phyloP scores from a whole-genome alignment of 2,329 filamentous ascomycete genomes.

The Macrophomina tecta region DNA sequence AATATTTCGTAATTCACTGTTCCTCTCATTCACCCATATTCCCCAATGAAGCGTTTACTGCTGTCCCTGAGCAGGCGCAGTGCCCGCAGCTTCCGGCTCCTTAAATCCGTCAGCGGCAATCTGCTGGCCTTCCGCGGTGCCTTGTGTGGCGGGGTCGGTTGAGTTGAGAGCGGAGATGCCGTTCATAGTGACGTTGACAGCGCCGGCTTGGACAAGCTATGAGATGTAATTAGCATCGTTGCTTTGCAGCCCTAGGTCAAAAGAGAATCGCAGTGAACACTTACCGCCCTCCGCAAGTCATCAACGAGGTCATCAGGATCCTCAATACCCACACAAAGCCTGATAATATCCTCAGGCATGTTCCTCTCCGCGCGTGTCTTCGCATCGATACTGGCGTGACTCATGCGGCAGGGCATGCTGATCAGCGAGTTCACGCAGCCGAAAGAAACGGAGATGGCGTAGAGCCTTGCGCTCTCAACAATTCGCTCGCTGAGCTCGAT shows the following conservation, averaged over 20 bases:
- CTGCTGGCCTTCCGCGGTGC: conserved; percentile 15
- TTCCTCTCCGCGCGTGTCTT: conserved; percentile 87
- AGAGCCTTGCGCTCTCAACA: conserved; percentile 88
- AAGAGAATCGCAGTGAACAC: conserved; percentile 46
- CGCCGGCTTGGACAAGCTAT: conserved; percentile 85
- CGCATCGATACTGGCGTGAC: conserved; percentile 95
- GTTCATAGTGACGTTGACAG: conserved; percentile 83
- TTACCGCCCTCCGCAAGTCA: conserved; percentile 86
- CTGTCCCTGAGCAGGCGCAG: conserved; percentile 2
- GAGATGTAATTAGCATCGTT: conserved; percentile 28
- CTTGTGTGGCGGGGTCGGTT: conserved; percentile 7
- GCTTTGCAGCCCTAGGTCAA: background rate
- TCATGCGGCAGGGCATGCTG: conserved; percentile 99
- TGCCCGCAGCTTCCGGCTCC: conserved; percentile 28
- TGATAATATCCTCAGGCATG: conserved; percentile 96
- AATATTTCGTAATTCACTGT: background rate
- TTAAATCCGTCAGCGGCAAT: conserved; percentile 27
- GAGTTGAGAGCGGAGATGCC: conserved; percentile 70
- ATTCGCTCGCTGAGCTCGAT: conserved; percentile 84
- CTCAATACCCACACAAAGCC: conserved; percentile 95
- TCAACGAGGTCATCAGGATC: conserved; percentile 91
- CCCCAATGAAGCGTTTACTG: background rate
- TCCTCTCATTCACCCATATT: background rate
- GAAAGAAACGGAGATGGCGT: conserved; percentile 96
- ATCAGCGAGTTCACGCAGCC: conserved; percentile 98